A percentile compares a stretch with the other conserved stretches of the same genome.
Evolutionary conservation across 2,329 filamentous ascomycete species (phyloP).

Genomic region (Aspergillus novoparasiticus): DNA sequence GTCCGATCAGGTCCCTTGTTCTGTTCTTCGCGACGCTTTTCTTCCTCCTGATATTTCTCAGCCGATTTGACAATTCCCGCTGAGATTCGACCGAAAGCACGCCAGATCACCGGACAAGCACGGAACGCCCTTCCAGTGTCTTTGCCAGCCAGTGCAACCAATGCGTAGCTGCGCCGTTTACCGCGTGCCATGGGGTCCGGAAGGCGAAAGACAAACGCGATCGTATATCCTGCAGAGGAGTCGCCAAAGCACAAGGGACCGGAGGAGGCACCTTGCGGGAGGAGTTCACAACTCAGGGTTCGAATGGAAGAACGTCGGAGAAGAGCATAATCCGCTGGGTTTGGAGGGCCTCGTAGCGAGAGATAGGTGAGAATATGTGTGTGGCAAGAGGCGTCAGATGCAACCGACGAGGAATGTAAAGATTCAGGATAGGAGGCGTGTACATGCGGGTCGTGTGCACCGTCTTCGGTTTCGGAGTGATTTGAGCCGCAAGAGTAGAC

Average conservation of each 20-base stretch:
- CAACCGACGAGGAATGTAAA: slow-evolving; percentile 42
- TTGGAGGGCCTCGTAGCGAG: slow-evolving; percentile 58
- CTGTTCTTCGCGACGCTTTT: slow-evolving; percentile 46
- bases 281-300: slow-evolving; percentile 59
- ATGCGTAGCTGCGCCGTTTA: slow-evolving; percentile 58
- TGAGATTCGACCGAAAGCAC: slow-evolving; percentile 58
- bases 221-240: slow-evolving; percentile 58
- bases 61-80: slow-evolving; percentile 53
- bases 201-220: slow-evolving; percentile 62
- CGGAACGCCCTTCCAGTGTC: slow-evolving; percentile 52
- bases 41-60: slow-evolving; percentile 48
- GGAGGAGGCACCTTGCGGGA: slow-evolving; percentile 58
- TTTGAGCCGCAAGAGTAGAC: slow-evolving; percentile 53
- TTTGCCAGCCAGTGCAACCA: slow-evolving; percentile 59
- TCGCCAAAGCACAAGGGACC: slow-evolving; percentile 63
- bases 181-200: slow-evolving; percentile 61
- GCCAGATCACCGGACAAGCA: slow-evolving; percentile 53
- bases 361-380: slow-evolving; percentile 61
- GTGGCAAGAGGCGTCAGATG: slow-evolving; percentile 53
- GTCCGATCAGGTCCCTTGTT: slow-evolving; percentile 28
- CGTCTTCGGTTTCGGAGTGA: slow-evolving; percentile 41
- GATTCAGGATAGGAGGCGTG: slow-evolving; percentile 44
- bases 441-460: slow-evolving; percentile 34
- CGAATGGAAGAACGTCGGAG: slow-evolving; percentile 61
- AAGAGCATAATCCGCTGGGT: slow-evolving; percentile 56